Evolutionary conservation across 495 filamentous ascomycete species (phyloP).

Genomic region (Pseudomonodictys pantanalensis): DNA sequence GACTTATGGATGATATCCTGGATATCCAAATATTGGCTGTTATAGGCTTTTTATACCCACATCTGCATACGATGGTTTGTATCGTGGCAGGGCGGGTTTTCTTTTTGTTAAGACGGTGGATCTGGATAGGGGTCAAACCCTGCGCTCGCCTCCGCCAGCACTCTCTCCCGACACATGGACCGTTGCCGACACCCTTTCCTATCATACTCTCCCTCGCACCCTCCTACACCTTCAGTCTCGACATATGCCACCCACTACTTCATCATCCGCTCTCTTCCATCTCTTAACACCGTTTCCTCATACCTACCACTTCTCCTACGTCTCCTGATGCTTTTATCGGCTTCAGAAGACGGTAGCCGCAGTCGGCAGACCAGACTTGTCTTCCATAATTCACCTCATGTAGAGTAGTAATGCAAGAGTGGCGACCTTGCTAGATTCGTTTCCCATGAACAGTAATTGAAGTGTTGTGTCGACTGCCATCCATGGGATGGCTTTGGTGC

Average conservation of each 20-base stretch:
- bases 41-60: too few relatives aligned
- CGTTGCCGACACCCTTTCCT: too few relatives aligned
- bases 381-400: conserved; percentile 8
- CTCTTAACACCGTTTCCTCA: neutral
- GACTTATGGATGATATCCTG: conserved; percentile 32
- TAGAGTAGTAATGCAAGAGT: conserved; percentile 26
- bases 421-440: neutral
- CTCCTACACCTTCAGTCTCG: too few relatives aligned
- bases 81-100: conserved; percentile 16
- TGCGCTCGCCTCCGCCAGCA: neutral
- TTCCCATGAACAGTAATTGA: too few relatives aligned
- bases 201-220: too few relatives aligned
- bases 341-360: conserved; percentile 13
- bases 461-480: too few relatives aligned
- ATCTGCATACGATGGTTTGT: conserved; percentile 20
- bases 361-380: conserved; percentile 22
- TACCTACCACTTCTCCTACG: neutral
- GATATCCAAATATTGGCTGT: too few relatives aligned
- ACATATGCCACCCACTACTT: too few relatives aligned
- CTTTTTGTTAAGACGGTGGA: conserved; percentile 9
- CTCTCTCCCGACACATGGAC: too few relatives aligned
- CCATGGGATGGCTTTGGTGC: too few relatives aligned
- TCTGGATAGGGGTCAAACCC: neutral
- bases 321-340: neutral
- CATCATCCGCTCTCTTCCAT: too few relatives aligned